Evolutionary conservation across 768 basidiomycete species (phyloP), one percentile per base, ranked within the genome.

Genomic region (Mycena leptocephala): DNA sequence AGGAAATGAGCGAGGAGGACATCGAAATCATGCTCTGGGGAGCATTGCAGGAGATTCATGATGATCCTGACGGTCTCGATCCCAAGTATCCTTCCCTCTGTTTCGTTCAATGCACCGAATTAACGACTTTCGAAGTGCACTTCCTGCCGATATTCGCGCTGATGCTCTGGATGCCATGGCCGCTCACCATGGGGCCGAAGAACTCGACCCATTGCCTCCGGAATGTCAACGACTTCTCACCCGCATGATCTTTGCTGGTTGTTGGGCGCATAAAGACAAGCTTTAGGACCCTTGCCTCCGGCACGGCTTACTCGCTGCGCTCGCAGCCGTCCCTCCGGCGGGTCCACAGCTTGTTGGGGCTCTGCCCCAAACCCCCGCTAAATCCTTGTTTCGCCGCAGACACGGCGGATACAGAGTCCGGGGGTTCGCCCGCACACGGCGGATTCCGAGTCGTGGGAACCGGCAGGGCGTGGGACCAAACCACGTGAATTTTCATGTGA

Each of bases 51-150:
- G 33, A 64, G n/a, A 72, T 46, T 71, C 33, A 24, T 33, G 56
- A 24, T 22, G 70, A 28, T 32, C 51, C 32, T 26, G 74, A 18
- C 24, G 65, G 35, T 8, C 56, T 35, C 9, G 55, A 41, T 56
- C 79, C 20, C 75, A 79, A 10, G 56, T 78, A 20, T 72, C 5
- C 56, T 2, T 48, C 7, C 2, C 78, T 74, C 20, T 55, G 61
- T 55, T 5, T 22, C 53, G 30, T 46, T 80, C 4, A 53, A 30
- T 65, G 41, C 16, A 11, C 22, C 43, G 22, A 24, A 14, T 26
- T 67, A 22, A 53, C 20, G n/a, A 33, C 11, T 41, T 28, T 35
- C 1, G n/a, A 6, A 68, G 67, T 20, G 30, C 67, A 5, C 22
- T 68, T 1, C n/a, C 48, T 0, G n/a, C 30, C 26, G 53, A 68